Conservation (phyloP, 331 rosid species). For the Acacia pycnantha region DNA sequence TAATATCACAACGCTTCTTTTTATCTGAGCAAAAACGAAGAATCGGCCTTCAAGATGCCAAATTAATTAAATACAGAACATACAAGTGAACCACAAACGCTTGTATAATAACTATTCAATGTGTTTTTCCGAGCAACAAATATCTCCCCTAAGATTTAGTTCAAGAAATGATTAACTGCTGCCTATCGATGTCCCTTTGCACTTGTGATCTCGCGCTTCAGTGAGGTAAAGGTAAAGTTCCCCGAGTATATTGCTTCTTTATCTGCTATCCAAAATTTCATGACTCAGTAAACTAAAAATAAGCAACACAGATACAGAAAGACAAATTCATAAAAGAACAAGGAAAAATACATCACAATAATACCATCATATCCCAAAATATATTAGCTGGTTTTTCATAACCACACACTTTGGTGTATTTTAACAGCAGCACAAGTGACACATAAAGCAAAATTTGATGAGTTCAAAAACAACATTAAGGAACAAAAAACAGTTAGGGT, state of each 20-base stretch:
- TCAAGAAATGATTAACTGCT: conserved; percentile 15
- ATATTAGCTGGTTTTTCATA: conserved; percentile 5
- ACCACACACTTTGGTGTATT: not conserved
- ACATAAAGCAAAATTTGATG: not conserved
- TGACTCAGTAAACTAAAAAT: conserved; percentile 12
- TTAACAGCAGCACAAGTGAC: conserved; percentile 2
- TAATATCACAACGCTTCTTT: not conserved
- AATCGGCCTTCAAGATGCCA: not conserved
- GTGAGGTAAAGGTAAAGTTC: conserved; percentile 75
- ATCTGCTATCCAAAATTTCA: conserved; percentile 59
- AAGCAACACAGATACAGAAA: not conserved
- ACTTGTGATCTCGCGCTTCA: conserved; percentile 47
- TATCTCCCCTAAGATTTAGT: not conserved
- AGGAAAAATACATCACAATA: not conserved
- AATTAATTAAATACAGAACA: conserved; percentile 10
- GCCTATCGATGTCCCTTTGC: not conserved
- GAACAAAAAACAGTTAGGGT: not conserved
- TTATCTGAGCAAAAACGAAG: not conserved
- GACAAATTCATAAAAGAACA: not conserved
- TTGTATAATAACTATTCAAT: conserved; percentile 17
- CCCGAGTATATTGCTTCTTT: conserved; percentile 78
- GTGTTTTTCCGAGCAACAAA: not conserved
- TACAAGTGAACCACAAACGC: conserved; percentile 4
- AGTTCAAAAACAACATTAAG: not conserved
- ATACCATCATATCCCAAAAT: not conserved